Conservation (phyloP, 345 rosid species). For the Triadica sebifera region DNA sequence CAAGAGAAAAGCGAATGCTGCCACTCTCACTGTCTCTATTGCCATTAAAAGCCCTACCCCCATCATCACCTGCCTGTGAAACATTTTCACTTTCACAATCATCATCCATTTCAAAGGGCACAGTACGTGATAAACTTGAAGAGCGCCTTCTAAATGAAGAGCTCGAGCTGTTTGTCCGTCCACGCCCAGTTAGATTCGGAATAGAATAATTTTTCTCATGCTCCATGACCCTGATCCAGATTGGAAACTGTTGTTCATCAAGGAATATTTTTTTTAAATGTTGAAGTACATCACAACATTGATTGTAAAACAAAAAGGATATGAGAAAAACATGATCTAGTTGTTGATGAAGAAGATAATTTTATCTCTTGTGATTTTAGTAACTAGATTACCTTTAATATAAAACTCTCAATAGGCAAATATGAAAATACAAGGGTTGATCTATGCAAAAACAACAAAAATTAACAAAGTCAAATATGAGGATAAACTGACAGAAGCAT, state of each 20-base stretch:
- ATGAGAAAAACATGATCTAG: constrained; percentile 6
- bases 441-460: neutral
- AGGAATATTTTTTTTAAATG: neutral
- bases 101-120: constrained; percentile 38
- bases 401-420: neutral
- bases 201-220: constrained; percentile 17
- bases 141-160: constrained; percentile 54
- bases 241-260: neutral
- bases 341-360: neutral
- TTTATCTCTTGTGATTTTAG: neutral
- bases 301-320: constrained; percentile 7
- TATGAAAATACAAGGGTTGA: neutral
- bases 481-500: neutral
- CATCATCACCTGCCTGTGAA: constrained; percentile 90
- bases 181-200: constrained; percentile 29
- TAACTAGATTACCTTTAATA: neutral
- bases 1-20: constrained; percentile 42
- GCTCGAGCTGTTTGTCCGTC: constrained; percentile 42
- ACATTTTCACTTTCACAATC: constrained; percentile 54
- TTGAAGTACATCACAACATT: neutral
- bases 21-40: constrained; percentile 42
- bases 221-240: constrained; percentile 47
- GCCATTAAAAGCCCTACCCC: constrained; percentile 67
- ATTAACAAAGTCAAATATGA: neutral
- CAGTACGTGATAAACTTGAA: constrained; percentile 37